Base-by-base conservation (phyloP, 1,284 basidiomycete species). In the Pseudozyma sp. region DNA sequence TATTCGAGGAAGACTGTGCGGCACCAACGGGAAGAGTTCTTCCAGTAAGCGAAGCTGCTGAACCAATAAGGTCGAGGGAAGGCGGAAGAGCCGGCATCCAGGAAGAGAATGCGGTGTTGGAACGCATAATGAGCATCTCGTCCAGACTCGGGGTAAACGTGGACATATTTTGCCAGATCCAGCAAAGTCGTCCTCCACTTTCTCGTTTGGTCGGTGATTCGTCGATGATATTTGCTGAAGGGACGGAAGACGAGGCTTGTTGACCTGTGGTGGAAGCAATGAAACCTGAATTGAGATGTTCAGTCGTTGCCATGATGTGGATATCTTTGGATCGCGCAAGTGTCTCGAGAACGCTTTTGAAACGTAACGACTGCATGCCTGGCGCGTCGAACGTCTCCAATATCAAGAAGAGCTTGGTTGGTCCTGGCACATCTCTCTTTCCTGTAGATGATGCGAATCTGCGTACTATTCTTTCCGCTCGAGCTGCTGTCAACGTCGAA, bases 131-230 rank as follows among this genome's bases (percentile, higher is more conserved):
- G 11, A 76, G 62, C 69, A 76, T 71, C 69, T 76, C 74, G 42
- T 76, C 61, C 40, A 76, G n/a, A 6, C 55, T 54, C 1, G 70
- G 74, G 0, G 51, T 42, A 25, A 42, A 76, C 1, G 74, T 76
- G 38, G 69, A 69, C 55, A 76, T 64, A 56, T 72, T 71, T 43
- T 76, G 74, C 69, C 70, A 76, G 31, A 76, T 71, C 73, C 73
- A 76, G 11, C 67, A 52, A 19, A 66, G 42, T 12, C 72, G 44
- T n/a, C 47, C 52, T 16, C 16, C 57, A 35, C 5, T 16, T 48
- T 38, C n/a, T 52, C 42, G 42, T 36, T 7, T 6, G 25, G 25
- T 5, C 31, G 9, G 12, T 7, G 31, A 2, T 16, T 48, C 36
- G 7, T 25, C 52, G 14, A 42, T 43, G 31, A 18, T 12, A 1